Conservation (phyloP, 2,329 filamentous ascomycete species). For the Fusarium acutatum region DNA sequence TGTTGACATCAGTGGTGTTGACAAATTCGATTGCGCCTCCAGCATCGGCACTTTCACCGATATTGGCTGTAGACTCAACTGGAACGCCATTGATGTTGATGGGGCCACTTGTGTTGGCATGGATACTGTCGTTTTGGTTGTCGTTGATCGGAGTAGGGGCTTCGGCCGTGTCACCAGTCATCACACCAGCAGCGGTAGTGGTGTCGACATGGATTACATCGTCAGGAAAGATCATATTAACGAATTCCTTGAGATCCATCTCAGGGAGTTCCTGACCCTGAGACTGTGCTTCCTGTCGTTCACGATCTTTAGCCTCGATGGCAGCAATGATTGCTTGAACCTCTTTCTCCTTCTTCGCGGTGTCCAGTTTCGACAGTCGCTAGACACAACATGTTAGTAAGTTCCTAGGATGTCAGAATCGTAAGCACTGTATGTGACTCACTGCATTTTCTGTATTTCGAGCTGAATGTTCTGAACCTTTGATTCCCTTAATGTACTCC, state of each 20-base stretch:
- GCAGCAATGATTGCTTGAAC: not conserved
- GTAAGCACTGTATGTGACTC: not conserved
- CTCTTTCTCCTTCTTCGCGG: not conserved
- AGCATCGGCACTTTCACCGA: not conserved
- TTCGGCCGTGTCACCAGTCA: not conserved
- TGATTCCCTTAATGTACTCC: not conserved
- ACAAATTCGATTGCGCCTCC: not conserved
- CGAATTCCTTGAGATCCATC: not conserved
- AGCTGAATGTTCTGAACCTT: not conserved
- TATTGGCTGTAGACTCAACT: not conserved
- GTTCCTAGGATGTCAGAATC: not conserved
- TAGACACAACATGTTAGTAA: not conserved
- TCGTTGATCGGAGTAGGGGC: not conserved
- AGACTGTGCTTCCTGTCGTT: not conserved
- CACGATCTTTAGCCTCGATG: constrained; percentile 17
- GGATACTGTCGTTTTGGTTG: not conserved
- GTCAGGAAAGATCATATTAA: not conserved
- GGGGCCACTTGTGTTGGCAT: not conserved
- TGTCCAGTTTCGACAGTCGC: not conserved
- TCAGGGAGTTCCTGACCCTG: not conserved
- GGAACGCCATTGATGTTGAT: not conserved
- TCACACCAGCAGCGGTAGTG: not conserved
- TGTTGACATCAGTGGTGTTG: not conserved
- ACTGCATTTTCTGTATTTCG: not conserved
- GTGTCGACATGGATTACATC: not conserved